Base-by-base conservation (phyloP, 345 rosid species). In the Eucalyptus brandiana region DNA sequence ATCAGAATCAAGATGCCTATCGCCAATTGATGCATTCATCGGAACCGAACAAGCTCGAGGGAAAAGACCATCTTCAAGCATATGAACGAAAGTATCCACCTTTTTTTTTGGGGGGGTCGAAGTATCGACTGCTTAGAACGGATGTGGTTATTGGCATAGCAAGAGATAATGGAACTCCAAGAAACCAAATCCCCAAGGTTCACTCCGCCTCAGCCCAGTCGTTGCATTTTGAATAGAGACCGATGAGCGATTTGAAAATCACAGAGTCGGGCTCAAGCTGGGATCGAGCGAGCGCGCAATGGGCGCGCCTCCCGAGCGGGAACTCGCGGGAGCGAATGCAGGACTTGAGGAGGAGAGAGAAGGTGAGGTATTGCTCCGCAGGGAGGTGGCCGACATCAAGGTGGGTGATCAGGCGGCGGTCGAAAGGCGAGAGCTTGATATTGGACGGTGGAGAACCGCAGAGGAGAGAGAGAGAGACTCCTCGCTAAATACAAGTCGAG, bases 1-100 rank as follows among this genome's bases (percentile, higher is more conserved):
- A 91, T 95, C 96, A 12, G 94, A 90, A 40, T 56, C 62, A 56
- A 56, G 62, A 56, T 56, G 62, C 13, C 62, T 53, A 21, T 21
- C 58, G 8, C 26, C 58, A 53, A 53, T 19, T 2, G 58, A 53
- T 53, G 58, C 58, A 19, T 53, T 8, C 24, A 0, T 53, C 11
- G 58, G 58, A 53, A 53, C 58, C 58, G 58, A 53, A 53, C 26
- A 53, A 53, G 11, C 58, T 53, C 26, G 26, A 53, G 5, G 58
- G 58, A 53, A 53, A 53, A 53, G 58, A 53, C 5, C 58, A 21
- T 53, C 56, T 53, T 53, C 56, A 53, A 53, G 56, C 56, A 53
- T 53, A 53, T 53, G 58, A 53, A 21, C 44, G 13, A 69, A 34
- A 69, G 80, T 32, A 69, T 34, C 67, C n/a, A 12, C 32, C 15